Base-by-base conservation (phyloP, 805 yeast species). In the Nakazawaea ishiwadae region DNA sequence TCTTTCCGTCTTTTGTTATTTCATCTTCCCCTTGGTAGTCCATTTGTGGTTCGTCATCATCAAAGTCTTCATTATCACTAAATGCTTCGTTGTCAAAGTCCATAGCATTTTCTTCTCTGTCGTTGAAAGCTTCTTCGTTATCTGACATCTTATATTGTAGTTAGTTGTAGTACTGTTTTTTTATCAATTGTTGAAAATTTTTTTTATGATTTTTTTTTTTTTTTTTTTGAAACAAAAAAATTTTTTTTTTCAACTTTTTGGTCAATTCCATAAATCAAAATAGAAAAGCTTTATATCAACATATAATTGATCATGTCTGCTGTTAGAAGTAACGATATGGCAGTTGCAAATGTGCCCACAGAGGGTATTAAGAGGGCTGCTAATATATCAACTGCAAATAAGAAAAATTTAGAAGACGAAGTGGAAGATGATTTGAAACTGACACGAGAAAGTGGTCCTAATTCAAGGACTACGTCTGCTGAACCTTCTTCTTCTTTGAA, bases 71-170 rank as follows among this genome's bases (percentile, higher is more conserved):
- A 29, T 55, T 55, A 23, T 51, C 59, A 35, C 56, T 57, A 35
- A 60, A 81, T 54, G 84, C 88, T 47, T 84, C 95, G 48, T 81
- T 90, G 44, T 88, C 96, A 60, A 83, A 85, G 54, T 89, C 95
- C 51, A 79, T 95, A 52, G 63, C 79, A 63, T 77, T 68, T 55
- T 82, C 88, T 41, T 71, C 75, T 37, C 74, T 82, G 38, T 82
- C 89, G 61, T 85, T 82, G 64, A 79, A 84, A 23, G 66, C 72
- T 51, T 66, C 79, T 29, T 66, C 74, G 70, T 70, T 72, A 48
- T 75, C 81, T 47, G 80, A 74, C 81, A 75, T 75, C 20, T 31
- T 45, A 35, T 5, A 34, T 10, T 30, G 17, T 16, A 20, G 17
- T 20, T 16, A 23, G 9, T 4, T n/a, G 17, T 19, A 9, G 24